A percentile compares a stretch with the other conserved stretches of the same genome.
These are phyloP conservation scores for Sporothrix protearum DNA, from an alignment of 2,329 filamentous ascomycete genomes.

Conservation along the genomic window DNA sequence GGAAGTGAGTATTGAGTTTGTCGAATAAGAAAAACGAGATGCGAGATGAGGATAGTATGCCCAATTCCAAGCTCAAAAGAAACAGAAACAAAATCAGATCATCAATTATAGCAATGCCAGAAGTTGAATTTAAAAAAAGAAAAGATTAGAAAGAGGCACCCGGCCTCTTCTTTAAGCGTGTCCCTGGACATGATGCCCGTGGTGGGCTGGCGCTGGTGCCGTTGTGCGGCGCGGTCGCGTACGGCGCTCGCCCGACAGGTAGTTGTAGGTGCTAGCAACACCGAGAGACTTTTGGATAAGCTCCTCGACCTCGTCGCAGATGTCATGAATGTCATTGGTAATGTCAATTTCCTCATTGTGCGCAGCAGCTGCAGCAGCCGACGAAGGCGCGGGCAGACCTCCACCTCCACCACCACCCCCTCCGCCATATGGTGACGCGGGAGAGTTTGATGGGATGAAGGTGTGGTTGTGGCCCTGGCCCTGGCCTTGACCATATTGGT, in stretches of 20 bases:
- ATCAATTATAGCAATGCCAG: background rate
- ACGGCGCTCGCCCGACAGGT: slow-evolving; percentile 22
- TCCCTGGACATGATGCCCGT: background rate
- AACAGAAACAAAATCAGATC: background rate
- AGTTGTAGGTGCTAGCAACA: slow-evolving; percentile 22
- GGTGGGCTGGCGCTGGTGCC: background rate
- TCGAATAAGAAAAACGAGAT: no score
- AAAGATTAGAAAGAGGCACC: background rate
- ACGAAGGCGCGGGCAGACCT: background rate
- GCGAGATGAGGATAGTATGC: no score
- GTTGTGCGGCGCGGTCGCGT: background rate
- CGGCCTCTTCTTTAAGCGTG: background rate
- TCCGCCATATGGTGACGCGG: background rate
- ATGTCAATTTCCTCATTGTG: background rate
- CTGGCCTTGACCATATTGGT: background rate
- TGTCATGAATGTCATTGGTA: slow-evolving; percentile 18
- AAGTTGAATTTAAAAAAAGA: background rate
- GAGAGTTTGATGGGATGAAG: background rate
- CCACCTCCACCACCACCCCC: background rate
- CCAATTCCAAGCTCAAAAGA: background rate
- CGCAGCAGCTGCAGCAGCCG: background rate
- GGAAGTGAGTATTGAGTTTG: no score
- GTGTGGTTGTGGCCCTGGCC: background rate
- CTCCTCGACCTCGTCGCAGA: slow-evolving; percentile 24
- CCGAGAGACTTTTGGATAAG: slow-evolving; percentile 20